Conservation (phyloP, 805 yeast genomes). For the Candida railenensis region DNA sequence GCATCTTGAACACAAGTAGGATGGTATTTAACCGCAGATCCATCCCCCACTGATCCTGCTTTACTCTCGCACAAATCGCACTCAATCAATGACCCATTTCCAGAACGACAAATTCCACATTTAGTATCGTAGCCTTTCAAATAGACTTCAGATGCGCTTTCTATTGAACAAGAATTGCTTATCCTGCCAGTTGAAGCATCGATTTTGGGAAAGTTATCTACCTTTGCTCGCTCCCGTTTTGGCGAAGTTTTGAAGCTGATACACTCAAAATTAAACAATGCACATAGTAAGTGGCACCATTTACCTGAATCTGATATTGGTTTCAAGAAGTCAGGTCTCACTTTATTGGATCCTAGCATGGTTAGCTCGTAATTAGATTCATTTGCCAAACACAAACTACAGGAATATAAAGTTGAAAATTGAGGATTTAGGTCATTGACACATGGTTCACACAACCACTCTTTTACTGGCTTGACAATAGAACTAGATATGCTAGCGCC, state of each 20-base stretch:
- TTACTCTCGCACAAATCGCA: conserved; percentile 45
- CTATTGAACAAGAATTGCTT: conserved; percentile 21
- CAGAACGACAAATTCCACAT: conserved; percentile 47
- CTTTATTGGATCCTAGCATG: conserved; percentile 37
- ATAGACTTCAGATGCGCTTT: conserved; percentile 26
- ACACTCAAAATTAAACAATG: conserved; percentile 47
- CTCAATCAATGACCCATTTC: conserved; percentile 49
- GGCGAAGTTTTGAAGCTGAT: conserved; percentile 14
- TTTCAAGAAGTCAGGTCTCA: conserved; percentile 64
- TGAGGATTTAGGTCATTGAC: conserved; percentile 65
- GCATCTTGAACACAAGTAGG: conserved; percentile 59
- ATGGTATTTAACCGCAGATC: conserved; percentile 30
- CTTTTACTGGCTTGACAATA: conserved; percentile 26
- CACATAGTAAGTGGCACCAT: conserved; percentile 82
- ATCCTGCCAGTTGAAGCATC: conserved; percentile 9
- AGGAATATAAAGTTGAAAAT: conserved; percentile 54
- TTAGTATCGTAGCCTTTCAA: conserved; percentile 23
- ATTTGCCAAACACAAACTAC: conserved; percentile 62
- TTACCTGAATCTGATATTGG: conserved; percentile 57
- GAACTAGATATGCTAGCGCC: conserved; percentile 39
- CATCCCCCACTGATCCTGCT: conserved; percentile 6
- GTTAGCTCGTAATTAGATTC: conserved; percentile 49
- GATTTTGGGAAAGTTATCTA: conserved; percentile 11
- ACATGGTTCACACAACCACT: conserved; percentile 84
- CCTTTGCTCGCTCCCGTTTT: conserved; percentile 12